Evolutionary conservation across 441 rosid species (phyloP), one percentile per base, ranked within the genome.

Genomic region (Bocquillonia castaneifolia): DNA sequence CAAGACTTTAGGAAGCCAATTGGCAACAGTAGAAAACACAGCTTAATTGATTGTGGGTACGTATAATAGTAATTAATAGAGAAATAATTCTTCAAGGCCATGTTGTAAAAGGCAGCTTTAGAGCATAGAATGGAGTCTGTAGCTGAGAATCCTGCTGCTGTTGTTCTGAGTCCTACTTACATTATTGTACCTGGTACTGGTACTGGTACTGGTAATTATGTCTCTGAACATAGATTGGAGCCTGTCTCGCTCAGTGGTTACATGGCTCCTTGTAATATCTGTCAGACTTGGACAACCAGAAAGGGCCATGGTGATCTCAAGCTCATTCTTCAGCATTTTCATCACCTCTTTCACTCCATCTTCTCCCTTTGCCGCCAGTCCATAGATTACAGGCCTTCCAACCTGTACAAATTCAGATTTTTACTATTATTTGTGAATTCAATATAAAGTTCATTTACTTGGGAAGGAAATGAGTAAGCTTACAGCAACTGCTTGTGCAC

Each of bases 401-500:
- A 93, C 74, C 96, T 89, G 90, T 62, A 71, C 2, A 0, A 51
- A 3, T 20, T 22, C 26, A 0, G n/a, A 2, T 37, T 22, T n/a
- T 2, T 10, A 14, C 14, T 23, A 31, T 1, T 6, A 0, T 8
- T 13, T 54, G 14, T 14, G 18, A 23, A 7, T 40, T 12, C 26
- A 28, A 1, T 25, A 59, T 44, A 20, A n/a, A 26, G 8, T 40
- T 39, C 44, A 23, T 25, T 60, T 22, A 14, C 26, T 28, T 18
- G 8, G 5, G 18, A n/a, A n/a, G n/a, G 3, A n/a, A 0, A 9
- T 32, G 13, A 6, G 17, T 17, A 0, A 69, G 62, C 86, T 79
- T 84, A 88, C 97, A 60, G 90, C 89, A 55, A 93, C 88, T 72
- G 91, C 91, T 76, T 85, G 83, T 36, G 92, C 98, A 36, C 97